Base-by-base conservation (phyloP, 257 asterid species). In the Apocynum venetum region DNA sequence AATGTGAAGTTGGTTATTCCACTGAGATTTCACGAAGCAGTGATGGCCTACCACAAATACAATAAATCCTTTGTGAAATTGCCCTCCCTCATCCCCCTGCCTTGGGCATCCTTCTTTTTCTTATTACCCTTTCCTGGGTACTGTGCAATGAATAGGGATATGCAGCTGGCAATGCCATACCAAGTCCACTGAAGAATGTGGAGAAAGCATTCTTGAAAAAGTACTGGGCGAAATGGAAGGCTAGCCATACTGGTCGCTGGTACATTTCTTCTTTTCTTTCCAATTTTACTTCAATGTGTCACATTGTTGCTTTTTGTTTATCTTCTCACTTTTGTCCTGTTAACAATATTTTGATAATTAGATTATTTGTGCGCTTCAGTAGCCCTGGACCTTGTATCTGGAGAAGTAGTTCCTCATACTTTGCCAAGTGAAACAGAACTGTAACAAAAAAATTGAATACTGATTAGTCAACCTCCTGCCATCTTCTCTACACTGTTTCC, bases 211-310 rank as follows among this genome's bases (percentile, higher is more conserved):
- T 95, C 82, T 86, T 95, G 80, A 93, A 90, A 71, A 91, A 91
- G 86, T 95, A 90, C 81, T 95, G 98, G 98, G 96, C 99, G 7
- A 91, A 85, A 83, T 95, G 99, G 99, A 88, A 90, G 51, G 94
- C 98, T 75, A 82, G 84, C 89, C 96, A 93, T 83, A 83, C 93
- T 47, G 98, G 98, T 81, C 99, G 97, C 87, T 85, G 98, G 99
- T 95, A 89, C 66, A 70, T 71, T 61, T 76, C 36, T 25, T 25
- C 31, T 65, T 61, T 41, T 38, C 25, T 12, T 20, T 60, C 68
- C 40, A 44, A 17, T 38, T 61, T 61, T 63, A 31, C 13, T 31
- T 46, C 3, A 40, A 9, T 0, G 40, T 65, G 57, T 31, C 20
- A 40, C 13, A 66, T 66, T 46, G 48, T 40, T 40, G 25, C 49